Evolutionary conservation across 1,284 basidiomycete genomes (phyloP).

Genomic region (Ganoderma lingzhi): DNA sequence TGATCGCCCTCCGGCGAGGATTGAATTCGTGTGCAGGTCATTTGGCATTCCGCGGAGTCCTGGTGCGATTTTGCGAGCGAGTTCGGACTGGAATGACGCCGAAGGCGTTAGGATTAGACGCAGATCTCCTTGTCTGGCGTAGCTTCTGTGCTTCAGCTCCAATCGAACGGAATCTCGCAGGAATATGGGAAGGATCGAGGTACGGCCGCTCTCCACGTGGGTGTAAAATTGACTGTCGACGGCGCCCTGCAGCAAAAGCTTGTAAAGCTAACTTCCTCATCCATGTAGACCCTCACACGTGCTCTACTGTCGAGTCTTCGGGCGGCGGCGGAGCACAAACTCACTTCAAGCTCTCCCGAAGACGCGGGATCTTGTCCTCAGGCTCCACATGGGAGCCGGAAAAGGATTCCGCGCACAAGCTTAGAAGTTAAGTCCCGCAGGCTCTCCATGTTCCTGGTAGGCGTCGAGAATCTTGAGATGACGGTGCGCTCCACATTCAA

Average conservation of each 20-base stretch:
- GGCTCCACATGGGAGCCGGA: slow-evolving; percentile 18
- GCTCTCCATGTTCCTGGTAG: neutral
- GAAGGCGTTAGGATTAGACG: neutral
- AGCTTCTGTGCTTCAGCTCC: neutral
- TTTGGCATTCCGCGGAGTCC: neutral
- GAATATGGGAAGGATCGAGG: slow-evolving; percentile 26
- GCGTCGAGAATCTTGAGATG: slow-evolving; percentile 2
- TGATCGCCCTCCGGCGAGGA: too few relatives aligned
- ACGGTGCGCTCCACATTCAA: neutral
- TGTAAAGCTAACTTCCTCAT: slow-evolving; percentile 12
- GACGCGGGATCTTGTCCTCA: neutral
- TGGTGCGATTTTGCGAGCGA: slow-evolving; percentile 3
- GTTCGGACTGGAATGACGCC: slow-evolving; percentile 10
- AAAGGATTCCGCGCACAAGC: slow-evolving; percentile 4
- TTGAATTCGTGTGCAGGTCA: too few relatives aligned
- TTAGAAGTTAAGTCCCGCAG: slow-evolving; percentile 11
- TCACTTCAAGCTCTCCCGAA: slow-evolving; percentile 5
- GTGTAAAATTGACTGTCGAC: neutral
- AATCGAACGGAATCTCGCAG: slow-evolving; percentile 22
- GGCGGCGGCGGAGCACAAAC: slow-evolving; percentile 3
- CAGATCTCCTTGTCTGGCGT: slow-evolving; percentile 15
- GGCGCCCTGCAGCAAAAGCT: slow-evolving; percentile 2
- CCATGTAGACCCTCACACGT: neutral
- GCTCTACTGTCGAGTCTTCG: neutral
- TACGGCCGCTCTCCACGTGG: slow-evolving; percentile 18